phyloP scores from a whole-genome alignment of 345 rosid genomes.

The Alliaria petiolata region DNA sequence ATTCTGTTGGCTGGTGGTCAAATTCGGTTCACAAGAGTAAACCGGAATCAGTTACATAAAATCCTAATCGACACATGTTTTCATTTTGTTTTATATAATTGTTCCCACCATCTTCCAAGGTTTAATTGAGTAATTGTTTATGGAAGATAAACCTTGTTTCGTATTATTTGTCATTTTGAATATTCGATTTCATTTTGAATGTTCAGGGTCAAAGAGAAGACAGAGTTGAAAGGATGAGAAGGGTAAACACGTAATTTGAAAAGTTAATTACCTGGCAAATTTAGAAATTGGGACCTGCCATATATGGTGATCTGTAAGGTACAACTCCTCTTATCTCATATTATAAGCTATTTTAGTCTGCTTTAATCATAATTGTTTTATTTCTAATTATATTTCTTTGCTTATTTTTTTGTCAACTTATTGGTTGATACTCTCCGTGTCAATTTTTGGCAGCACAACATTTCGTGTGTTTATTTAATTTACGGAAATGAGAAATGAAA shows the following conservation, averaged over 20 bases:
- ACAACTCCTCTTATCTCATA: not conserved
- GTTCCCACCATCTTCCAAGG: not conserved
- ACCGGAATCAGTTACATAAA: not conserved
- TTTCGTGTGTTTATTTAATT: no score
- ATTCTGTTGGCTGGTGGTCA: constrained; percentile 2
- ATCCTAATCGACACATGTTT: not conserved
- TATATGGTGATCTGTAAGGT: constrained; percentile 13
- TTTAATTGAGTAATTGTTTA: not conserved
- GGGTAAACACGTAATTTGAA: not conserved
- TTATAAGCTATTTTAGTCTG: not conserved
- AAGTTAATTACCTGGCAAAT: constrained; percentile 16
- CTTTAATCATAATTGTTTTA: not conserved
- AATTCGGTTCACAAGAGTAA: constrained; percentile 5
- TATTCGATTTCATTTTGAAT: not conserved
- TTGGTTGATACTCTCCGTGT: not conserved
- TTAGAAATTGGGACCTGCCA: not conserved
- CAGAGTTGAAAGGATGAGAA: not conserved
- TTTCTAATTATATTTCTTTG: not conserved
- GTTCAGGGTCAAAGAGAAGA: not conserved
- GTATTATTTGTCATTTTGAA: not conserved
- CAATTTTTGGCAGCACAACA: no score
- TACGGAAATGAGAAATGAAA: not conserved
- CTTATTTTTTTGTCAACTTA: not conserved
- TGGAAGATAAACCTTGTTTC: not conserved
- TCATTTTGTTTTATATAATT: not conserved